Evolutionary conservation across 2,329 filamentous ascomycete species (phyloP).

Genomic region (Metarhizium album): DNA sequence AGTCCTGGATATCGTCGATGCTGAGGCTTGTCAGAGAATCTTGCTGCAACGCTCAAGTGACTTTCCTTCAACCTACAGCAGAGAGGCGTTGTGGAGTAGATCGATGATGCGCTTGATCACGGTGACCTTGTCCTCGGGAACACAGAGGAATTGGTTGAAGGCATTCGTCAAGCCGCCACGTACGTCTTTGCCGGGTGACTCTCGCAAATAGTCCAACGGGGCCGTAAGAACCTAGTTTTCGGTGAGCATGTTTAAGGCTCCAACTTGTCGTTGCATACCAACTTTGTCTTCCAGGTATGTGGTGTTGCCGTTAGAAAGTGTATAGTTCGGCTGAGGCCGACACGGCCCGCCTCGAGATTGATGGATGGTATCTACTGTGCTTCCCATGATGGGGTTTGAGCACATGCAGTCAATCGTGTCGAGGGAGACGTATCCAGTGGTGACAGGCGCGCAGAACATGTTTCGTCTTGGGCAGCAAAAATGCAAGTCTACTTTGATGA

Average conservation of each 20-base stretch:
- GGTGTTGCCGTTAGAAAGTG: not conserved
- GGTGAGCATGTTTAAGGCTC: not conserved
- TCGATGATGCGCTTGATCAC: slow-evolving; percentile 64
- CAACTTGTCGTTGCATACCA: not conserved
- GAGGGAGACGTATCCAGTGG: no score
- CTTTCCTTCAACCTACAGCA: slow-evolving; percentile 3
- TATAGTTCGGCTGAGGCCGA: not conserved
- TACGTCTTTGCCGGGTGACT: slow-evolving; percentile 2
- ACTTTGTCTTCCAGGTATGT: not conserved
- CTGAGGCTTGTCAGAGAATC: slow-evolving; percentile 33
- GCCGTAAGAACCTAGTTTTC: not conserved
- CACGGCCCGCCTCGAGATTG: not conserved
- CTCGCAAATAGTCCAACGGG: not conserved
- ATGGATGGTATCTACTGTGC: not conserved
- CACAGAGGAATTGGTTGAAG: slow-evolving; percentile 65
- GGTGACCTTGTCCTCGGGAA: slow-evolving; percentile 53
- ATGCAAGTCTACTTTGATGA: not conserved
- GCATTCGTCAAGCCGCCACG: slow-evolving; percentile 23
- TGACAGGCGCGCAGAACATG: not conserved
- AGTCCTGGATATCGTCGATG: slow-evolving; percentile 41
- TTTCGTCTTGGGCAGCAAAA: not conserved
- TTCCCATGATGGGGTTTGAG: not conserved
- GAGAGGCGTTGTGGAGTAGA: slow-evolving; percentile 56
- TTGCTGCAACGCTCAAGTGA: not conserved
- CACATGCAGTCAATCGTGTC: no score